Evolutionary conservation across 805 yeast genomes (phyloP).

Genomic region (Barnettozyma populi): DNA sequence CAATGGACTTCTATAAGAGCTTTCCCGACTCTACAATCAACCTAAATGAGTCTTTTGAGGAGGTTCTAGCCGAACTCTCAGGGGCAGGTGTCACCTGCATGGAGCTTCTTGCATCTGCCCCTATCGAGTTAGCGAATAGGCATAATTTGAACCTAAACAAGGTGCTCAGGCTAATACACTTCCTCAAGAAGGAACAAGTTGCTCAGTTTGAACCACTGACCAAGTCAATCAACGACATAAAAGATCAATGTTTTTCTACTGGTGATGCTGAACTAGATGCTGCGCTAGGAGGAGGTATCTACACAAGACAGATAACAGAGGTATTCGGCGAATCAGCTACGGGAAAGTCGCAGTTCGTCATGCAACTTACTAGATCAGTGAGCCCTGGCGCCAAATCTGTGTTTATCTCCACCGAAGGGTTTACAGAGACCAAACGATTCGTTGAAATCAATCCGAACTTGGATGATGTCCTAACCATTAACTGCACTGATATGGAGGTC

Average conservation of each 20-base stretch:
- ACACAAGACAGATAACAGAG: constrained; percentile 57
- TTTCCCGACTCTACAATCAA: constrained; percentile 32
- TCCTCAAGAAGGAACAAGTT: constrained; percentile 24
- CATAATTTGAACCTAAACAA: constrained; percentile 26
- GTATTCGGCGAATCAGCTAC: constrained; percentile 78
- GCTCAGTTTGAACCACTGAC: constrained; percentile 20
- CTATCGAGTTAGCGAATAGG: constrained; percentile 30
- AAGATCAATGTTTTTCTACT: constrained; percentile 35
- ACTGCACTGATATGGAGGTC: constrained; percentile 61
- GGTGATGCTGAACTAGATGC: constrained; percentile 49
- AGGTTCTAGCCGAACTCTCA: constrained; percentile 25
- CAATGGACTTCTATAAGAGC: constrained; percentile 39
- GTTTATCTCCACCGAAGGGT: constrained; percentile 76
- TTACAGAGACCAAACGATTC: constrained; percentile 61
- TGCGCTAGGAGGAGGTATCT: constrained; percentile 51
- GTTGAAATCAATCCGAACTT: constrained; percentile 38
- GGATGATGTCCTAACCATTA: constrained; percentile 43
- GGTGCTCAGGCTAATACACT: constrained; percentile 5
- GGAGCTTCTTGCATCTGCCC: constrained; percentile 36
- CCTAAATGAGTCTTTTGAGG: constrained; percentile 26
- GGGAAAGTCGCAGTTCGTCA: constrained; percentile 79
- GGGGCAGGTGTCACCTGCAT: constrained; percentile 27
- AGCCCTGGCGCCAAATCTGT: constrained; percentile 49
- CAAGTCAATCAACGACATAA: background rate
- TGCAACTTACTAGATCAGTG: constrained; percentile 58